These are phyloP conservation scores for Diplodia intermedia DNA, from an alignment of 2,329 filamentous ascomycete species.

Conservation along the genomic window DNA sequence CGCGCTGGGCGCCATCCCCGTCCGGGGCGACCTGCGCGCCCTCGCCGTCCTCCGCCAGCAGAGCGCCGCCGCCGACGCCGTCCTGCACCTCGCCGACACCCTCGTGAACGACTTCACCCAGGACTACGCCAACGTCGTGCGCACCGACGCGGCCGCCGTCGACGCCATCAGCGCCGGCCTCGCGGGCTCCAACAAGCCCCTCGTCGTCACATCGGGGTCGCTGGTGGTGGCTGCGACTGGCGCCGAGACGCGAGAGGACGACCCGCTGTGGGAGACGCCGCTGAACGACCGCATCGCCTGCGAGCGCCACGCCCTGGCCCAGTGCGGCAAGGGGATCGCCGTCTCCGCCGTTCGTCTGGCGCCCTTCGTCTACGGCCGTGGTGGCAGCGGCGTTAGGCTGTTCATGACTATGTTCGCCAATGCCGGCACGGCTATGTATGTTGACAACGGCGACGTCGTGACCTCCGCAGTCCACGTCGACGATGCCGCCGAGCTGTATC, in stretches of 20 bases:
- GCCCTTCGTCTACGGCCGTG: slow-evolving; percentile 55
- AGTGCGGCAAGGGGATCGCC: slow-evolving; percentile 44
- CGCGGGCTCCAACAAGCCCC: slow-evolving; percentile 45
- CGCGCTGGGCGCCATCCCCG: slow-evolving; percentile 43
- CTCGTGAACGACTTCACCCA: slow-evolving; percentile 40
- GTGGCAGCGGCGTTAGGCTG: slow-evolving; percentile 44
- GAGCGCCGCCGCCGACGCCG: slow-evolving; percentile 51
- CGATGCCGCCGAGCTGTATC: background rate
- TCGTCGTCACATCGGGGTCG: slow-evolving; percentile 47
- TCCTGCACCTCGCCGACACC: slow-evolving; percentile 52
- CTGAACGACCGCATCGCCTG: slow-evolving; percentile 39
- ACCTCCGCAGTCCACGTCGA: background rate
- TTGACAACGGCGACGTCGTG: background rate
- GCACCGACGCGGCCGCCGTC: slow-evolving; percentile 47
- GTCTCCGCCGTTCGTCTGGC: slow-evolving; percentile 51
- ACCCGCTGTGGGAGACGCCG: slow-evolving; percentile 37
- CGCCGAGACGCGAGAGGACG: slow-evolving; percentile 35
- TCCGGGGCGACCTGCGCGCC: slow-evolving; percentile 51
- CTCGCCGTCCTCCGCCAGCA: slow-evolving; percentile 50
- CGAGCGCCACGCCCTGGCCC: slow-evolving; percentile 44
- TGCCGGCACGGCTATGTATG: too few relatives aligned
- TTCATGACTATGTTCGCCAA: slow-evolving; percentile 37
- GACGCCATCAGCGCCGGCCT: slow-evolving; percentile 50
- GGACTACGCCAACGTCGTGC: slow-evolving; percentile 40
- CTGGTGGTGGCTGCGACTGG: background rate